Evolutionary conservation across 2,329 filamentous ascomycete species (phyloP).

Genomic region (Alternaria sp.): DNA sequence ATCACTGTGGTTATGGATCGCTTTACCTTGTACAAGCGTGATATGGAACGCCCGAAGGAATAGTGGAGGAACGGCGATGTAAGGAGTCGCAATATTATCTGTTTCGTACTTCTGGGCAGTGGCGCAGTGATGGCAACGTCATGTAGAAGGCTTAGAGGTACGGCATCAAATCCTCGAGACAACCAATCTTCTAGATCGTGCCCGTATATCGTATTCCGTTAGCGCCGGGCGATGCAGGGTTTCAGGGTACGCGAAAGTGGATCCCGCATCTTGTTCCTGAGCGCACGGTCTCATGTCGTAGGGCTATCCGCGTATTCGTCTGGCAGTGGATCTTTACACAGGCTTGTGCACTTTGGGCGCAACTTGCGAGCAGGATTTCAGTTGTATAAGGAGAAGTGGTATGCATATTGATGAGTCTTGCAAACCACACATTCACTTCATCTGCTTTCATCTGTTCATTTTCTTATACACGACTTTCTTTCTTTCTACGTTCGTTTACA

Average conservation of each 20-base stretch:
- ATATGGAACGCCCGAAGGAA: neutral
- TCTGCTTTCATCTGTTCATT: neutral
- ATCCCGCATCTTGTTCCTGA: neutral
- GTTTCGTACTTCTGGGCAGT: neutral
- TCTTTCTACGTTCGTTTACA: neutral
- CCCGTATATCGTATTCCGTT: slow-evolving; percentile 1
- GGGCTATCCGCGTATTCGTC: slow-evolving; percentile 4
- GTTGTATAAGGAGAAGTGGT: neutral
- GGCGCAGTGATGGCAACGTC: neutral
- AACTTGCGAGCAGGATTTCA: neutral
- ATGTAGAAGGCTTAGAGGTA: neutral
- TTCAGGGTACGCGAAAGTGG: slow-evolving; percentile 4
- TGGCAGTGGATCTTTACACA: neutral
- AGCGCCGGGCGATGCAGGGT: slow-evolving; percentile 1
- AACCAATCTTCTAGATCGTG: neutral
- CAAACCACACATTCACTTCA: neutral
- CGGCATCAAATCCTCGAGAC: neutral
- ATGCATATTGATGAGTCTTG: neutral
- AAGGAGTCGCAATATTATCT: neutral
- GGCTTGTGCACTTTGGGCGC: slow-evolving; percentile 1
- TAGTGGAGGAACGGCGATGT: neutral
- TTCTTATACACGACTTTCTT: neutral
- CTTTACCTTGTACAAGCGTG: neutral
- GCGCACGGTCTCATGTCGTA: neutral
- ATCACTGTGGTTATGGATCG: neutral